Conservation (phyloP, 108 stramenopile genomes). For the Mayamaea pseudoterrestris region DNA sequence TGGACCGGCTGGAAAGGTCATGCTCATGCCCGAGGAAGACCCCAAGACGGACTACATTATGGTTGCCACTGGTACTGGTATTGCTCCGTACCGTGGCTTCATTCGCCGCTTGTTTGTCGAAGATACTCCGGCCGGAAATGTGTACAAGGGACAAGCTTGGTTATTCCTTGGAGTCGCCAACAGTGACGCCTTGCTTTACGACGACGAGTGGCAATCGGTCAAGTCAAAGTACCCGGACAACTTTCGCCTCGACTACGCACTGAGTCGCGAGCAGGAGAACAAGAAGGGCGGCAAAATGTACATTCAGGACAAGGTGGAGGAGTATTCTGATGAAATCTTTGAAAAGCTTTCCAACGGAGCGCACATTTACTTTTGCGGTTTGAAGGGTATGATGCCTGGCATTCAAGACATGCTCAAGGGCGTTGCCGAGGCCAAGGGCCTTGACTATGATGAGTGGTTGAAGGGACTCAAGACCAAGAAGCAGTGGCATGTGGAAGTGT, state of each 20-base stretch:
- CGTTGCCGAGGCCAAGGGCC: conserved; percentile 70
- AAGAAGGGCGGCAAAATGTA: conserved; percentile 95
- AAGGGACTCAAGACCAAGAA: conserved; percentile 81
- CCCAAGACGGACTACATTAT: conserved; percentile 91
- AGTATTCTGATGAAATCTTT: conserved; percentile 94
- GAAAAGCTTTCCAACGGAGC: conserved; percentile 78
- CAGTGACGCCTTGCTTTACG: conserved; percentile 87
- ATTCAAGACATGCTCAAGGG: conserved; percentile 88
- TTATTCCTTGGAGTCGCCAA: conserved; percentile 95
- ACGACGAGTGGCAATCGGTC: conserved; percentile 89
- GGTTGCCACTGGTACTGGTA: conserved; percentile 97
- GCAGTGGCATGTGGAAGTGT: conserved; percentile 89
- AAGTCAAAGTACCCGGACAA: conserved; percentile 74
- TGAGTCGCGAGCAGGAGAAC: conserved; percentile 91
- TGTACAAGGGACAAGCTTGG: conserved; percentile 93
- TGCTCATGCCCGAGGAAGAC: conserved; percentile 95
- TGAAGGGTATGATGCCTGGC: conserved; percentile 98
- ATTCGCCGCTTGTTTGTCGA: conserved; percentile 92
- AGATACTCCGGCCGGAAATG: conserved; percentile 78
- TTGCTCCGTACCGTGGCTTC: conserved; percentile 95
- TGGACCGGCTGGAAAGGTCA: conserved; percentile 94
- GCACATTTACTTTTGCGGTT: conserved; percentile 96
- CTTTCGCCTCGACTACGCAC: conserved; percentile 94
- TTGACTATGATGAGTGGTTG: conserved; percentile 80
- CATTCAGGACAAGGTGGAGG: conserved; percentile 96